Percentiles rank a stretch among this genome's conserved stretches.
Conservation (phyloP, 2,329 filamentous ascomycete genomes). For the Clarireedia paspali region DNA sequence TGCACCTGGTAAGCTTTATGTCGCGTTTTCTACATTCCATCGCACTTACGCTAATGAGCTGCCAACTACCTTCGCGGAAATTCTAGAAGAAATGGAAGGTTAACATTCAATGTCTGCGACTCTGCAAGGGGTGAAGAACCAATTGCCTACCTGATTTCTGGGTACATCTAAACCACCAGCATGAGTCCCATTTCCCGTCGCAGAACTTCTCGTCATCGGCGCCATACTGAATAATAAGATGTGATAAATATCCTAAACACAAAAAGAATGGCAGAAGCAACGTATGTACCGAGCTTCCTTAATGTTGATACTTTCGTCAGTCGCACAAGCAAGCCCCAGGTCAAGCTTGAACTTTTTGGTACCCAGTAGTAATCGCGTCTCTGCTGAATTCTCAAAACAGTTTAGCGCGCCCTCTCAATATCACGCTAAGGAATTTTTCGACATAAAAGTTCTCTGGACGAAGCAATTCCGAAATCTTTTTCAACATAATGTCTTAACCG, state of each 20-base stretch:
- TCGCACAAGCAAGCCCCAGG: background rate
- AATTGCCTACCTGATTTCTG: constrained; percentile 5
- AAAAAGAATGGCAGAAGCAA: background rate
- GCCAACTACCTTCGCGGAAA: constrained; percentile 27
- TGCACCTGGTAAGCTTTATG: background rate
- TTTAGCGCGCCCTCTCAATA: constrained; percentile 1
- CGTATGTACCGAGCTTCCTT: background rate
- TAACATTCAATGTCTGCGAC: constrained; percentile 12
- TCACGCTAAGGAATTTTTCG: constrained; percentile 9
- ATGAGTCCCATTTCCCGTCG: constrained; percentile 13
- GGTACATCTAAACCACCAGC: constrained; percentile 13
- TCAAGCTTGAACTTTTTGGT: background rate
- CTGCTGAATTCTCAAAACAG: background rate
- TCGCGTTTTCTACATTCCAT: background rate
- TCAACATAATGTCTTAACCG: constrained; percentile 54
- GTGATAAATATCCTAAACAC: background rate
- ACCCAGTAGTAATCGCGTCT: background rate
- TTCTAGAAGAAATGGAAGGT: constrained; percentile 15
- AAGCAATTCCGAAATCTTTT: constrained; percentile 7
- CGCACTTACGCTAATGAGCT: constrained; percentile 24
- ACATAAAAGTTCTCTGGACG: constrained; percentile 9
- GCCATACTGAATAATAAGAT: constrained; percentile 21
- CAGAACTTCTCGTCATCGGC: constrained; percentile 24
- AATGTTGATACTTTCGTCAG: constrained; percentile 2
- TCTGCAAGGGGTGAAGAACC: background rate